Conservation (phyloP, 495 filamentous ascomycete genomes). For the Corynascus novoguineensis region DNA sequence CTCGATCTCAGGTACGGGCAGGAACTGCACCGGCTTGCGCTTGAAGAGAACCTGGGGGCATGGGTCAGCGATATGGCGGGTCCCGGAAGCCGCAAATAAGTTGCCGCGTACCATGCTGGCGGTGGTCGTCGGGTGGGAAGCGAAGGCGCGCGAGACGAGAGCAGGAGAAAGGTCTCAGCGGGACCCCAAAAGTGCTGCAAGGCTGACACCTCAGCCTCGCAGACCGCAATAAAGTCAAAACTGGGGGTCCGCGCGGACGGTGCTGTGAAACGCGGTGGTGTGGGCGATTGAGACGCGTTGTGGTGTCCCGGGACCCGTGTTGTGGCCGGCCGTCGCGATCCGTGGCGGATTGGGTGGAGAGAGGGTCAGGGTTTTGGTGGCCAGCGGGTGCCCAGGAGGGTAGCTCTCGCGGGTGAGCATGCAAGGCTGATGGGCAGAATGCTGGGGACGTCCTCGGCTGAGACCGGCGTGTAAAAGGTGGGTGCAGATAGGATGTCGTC, state of each 20-base stretch:
- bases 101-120: conserved; percentile 28
- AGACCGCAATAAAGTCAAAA: neutral
- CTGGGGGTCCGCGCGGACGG: neutral
- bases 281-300: conserved; percentile 23
- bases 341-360: conserved; percentile 31
- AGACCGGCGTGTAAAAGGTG: neutral
- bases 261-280: conserved; percentile 12
- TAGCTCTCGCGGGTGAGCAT: conserved; percentile 7
- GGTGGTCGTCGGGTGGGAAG: neutral
- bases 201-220: conserved; percentile 38
- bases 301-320: conserved; percentile 21
- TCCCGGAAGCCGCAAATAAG: conserved; percentile 1
- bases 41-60: conserved; percentile 79
- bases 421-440: conserved; percentile 12
- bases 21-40: conserved; percentile 86
- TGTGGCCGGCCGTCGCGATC: conserved; percentile 31
- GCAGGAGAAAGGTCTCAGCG: conserved; percentile 12
- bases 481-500: neutral
- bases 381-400: conserved; percentile 2
- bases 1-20: conserved; percentile 64
- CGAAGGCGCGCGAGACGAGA: neutral
- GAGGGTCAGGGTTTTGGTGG: conserved; percentile 28
- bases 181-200: conserved; percentile 30
- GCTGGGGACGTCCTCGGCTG: neutral
- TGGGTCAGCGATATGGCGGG: conserved; percentile 14